Conservation (phyloP, 306 rosid genomes). For the Hylodesmum podocarpum region DNA sequence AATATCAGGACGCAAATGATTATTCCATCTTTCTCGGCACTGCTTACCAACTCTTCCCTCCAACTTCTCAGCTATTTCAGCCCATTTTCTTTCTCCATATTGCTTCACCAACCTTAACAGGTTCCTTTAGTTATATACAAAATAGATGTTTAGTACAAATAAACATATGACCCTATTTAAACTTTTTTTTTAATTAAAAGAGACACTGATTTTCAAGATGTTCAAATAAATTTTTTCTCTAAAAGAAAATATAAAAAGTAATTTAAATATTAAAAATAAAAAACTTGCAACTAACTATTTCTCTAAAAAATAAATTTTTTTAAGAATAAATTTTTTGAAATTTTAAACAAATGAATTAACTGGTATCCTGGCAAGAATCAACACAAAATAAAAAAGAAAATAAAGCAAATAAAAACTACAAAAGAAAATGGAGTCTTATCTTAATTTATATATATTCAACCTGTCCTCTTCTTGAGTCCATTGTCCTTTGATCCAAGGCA, state of each 20-base stretch:
- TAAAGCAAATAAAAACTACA: neutral
- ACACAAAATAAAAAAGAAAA: neutral
- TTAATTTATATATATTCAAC: slow-evolving; percentile 23
- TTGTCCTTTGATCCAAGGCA: slow-evolving; percentile 61
- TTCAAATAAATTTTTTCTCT: no score
- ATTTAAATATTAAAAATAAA: no score
- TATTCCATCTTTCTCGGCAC: slow-evolving; percentile 95
- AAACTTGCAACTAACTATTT: no score
- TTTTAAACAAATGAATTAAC: no score
- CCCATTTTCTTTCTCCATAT: slow-evolving; percentile 82
- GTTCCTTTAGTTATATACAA: slow-evolving; percentile 41
- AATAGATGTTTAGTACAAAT: neutral
- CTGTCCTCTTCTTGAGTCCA: slow-evolving; percentile 85
- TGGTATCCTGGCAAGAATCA: neutral
- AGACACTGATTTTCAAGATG: no score
- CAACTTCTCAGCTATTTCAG: slow-evolving; percentile 73
- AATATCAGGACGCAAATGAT: slow-evolving; percentile 89
- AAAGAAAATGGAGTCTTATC: neutral
- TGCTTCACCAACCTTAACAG: slow-evolving; percentile 71
- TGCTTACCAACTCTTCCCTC: slow-evolving; percentile 90
- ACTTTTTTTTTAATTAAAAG: no score
- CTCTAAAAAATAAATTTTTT: no score
- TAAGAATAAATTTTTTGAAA: no score
- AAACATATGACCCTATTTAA: no score
- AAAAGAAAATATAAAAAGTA: no score